phyloP scores from a whole-genome alignment of 805 yeast genomes.

The Hanseniaspora hatyaiensis region DNA sequence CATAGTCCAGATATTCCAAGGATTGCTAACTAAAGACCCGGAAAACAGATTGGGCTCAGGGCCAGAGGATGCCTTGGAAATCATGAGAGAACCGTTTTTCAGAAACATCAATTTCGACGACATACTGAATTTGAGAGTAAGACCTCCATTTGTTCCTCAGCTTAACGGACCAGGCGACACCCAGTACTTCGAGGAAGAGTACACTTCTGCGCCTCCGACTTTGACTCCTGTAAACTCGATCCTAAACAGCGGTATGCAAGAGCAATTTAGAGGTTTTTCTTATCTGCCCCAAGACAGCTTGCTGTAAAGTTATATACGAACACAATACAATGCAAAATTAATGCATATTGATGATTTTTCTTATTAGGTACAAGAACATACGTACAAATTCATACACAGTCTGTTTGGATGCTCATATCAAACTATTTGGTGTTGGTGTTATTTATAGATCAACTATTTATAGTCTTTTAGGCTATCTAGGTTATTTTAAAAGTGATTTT shows the following conservation, averaged over 20 bases:
- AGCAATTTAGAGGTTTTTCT: constrained; percentile 93
- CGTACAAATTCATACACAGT: no score
- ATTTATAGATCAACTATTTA: no score
- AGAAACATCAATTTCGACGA: constrained; percentile 83
- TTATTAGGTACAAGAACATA: no score
- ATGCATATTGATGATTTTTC: no score
- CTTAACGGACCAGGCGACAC: constrained; percentile 81
- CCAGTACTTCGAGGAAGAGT: constrained; percentile 85
- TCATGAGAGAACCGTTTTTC: constrained; percentile 93
- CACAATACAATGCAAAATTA: no score
- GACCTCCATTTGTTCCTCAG: constrained; percentile 86
- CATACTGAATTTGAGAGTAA: constrained; percentile 53
- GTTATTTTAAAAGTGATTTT: no score
- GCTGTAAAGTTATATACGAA: no score
- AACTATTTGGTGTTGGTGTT: no score
- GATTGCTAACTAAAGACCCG: constrained; percentile 83
- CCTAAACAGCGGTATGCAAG: constrained; percentile 78
- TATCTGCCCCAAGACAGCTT: constrained; percentile 56
- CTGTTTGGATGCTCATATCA: no score
- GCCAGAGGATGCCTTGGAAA: constrained; percentile 77
- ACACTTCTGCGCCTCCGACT: constrained; percentile 87
- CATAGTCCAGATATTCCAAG: constrained; percentile 86
- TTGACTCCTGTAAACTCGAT: constrained; percentile 88
- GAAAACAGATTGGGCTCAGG: constrained; percentile 73
- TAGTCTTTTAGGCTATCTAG: no score